These are phyloP conservation scores for Globisporangium okanoganense DNA, from an alignment of 352 stramenopile genomes.

Conservation along the genomic window DNA sequence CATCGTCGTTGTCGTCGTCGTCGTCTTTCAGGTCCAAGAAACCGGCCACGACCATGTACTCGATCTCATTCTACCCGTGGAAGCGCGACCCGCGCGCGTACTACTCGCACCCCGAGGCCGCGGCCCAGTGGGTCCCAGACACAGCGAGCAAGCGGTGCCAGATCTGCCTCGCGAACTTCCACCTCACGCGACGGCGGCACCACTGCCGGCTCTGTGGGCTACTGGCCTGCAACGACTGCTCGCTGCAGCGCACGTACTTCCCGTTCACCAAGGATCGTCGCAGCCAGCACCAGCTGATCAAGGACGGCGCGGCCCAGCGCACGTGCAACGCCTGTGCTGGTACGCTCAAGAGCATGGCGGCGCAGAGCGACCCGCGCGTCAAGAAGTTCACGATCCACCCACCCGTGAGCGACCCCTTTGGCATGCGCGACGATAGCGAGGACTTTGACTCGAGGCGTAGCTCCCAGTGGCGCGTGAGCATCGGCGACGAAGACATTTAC, in stretches of 20 bases:
- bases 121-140: slow-evolving; percentile 71
- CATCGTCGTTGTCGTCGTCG: neutral
- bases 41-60: slow-evolving; percentile 48
- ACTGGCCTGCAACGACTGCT: slow-evolving; percentile 71
- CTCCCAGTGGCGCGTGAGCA: slow-evolving; percentile 5
- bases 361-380: slow-evolving; percentile 52
- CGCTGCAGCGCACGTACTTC: slow-evolving; percentile 59
- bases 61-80: slow-evolving; percentile 75
- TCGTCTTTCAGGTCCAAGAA: slow-evolving; percentile 12
- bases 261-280: slow-evolving; percentile 40
- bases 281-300: slow-evolving; percentile 64
- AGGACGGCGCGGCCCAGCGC: slow-evolving; percentile 63
- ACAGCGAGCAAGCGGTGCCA: slow-evolving; percentile 59
- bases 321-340: slow-evolving; percentile 65
- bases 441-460: neutral
- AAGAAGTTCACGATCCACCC: slow-evolving; percentile 40
- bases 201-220: slow-evolving; percentile 80
- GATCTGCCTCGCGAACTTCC: slow-evolving; percentile 53
- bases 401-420: slow-evolving; percentile 1
- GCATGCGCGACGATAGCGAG: slow-evolving; percentile 5
- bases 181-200: slow-evolving; percentile 67
- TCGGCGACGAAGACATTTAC: slow-evolving; percentile 13
- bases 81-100: slow-evolving; percentile 65
- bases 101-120: slow-evolving; percentile 64
- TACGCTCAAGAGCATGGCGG: slow-evolving; percentile 58